phyloP scores from a whole-genome alignment of 208 protist species.

The Trypanosoma cruzi region DNA sequence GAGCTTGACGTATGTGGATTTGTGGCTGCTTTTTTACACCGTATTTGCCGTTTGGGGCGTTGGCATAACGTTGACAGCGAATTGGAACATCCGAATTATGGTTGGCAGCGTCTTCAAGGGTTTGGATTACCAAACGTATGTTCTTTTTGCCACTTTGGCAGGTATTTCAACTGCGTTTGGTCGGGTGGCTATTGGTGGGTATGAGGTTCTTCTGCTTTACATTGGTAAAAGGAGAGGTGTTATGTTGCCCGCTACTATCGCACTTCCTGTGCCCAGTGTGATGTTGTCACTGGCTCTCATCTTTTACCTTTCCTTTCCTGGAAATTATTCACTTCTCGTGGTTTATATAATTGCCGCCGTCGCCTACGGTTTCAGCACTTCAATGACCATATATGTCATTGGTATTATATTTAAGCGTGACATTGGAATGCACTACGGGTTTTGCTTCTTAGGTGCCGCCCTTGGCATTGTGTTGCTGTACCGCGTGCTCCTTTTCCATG shows the following conservation, averaged over 20 bases:
- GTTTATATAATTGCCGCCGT: slow-evolving; percentile 38
- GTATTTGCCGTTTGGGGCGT: slow-evolving; percentile 55
- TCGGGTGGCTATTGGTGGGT: slow-evolving; percentile 45
- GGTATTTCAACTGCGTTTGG: slow-evolving; percentile 44
- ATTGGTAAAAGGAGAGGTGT: background rate
- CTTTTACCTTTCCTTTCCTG: slow-evolving; percentile 52
- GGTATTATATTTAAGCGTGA: slow-evolving; percentile 54
- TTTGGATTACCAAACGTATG: slow-evolving; percentile 48
- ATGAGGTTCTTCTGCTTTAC: slow-evolving; percentile 22
- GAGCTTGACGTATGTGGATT: slow-evolving; percentile 51
- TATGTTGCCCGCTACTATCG: slow-evolving; percentile 4
- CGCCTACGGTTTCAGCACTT: slow-evolving; percentile 55
- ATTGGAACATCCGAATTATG: slow-evolving; percentile 57
- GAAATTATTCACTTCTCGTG: slow-evolving; percentile 31
- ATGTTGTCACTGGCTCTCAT: slow-evolving; percentile 36
- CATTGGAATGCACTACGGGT: slow-evolving; percentile 66
- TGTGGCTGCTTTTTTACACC: slow-evolving; percentile 53
- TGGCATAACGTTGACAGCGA: slow-evolving; percentile 47
- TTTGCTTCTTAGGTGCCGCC: slow-evolving; percentile 42
- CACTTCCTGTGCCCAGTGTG: slow-evolving; percentile 22
- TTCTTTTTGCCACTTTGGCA: slow-evolving; percentile 51
- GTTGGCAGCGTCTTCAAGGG: slow-evolving; percentile 25
- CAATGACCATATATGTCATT: slow-evolving; percentile 53
- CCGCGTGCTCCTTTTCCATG: slow-evolving; percentile 35
- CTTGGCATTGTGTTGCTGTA: slow-evolving; percentile 51